Conservation (phyloP, 345 rosid genomes). For the Raphanus raphanistrum region DNA sequence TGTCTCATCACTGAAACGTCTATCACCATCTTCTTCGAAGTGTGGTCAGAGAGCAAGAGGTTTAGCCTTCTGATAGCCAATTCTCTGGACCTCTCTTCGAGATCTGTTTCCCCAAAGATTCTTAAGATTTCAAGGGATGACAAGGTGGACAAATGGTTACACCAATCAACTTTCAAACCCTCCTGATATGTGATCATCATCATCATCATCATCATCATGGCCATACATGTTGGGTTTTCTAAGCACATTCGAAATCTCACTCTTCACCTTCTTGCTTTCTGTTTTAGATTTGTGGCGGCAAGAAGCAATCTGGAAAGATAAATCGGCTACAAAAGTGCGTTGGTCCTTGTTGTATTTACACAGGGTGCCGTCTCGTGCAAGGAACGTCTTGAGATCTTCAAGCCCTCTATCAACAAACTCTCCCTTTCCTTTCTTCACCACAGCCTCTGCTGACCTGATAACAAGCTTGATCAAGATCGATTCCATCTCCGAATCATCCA, state of each 20-base stretch:
- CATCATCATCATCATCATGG: neutral
- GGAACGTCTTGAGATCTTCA: neutral
- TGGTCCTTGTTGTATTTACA: neutral
- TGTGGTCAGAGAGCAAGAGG: conserved; percentile 1
- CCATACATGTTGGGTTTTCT: neutral
- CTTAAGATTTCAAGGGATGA: neutral
- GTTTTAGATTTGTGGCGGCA: neutral
- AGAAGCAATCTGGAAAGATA: neutral
- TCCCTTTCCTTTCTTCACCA: neutral
- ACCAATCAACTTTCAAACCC: neutral
- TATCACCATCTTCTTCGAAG: neutral
- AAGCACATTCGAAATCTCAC: neutral
- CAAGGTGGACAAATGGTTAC: neutral
- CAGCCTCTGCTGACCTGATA: neutral
- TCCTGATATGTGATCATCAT: neutral
- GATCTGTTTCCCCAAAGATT: neutral
- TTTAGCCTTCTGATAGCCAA: neutral
- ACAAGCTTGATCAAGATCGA: neutral
- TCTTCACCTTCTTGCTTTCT: neutral
- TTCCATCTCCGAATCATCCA: neutral
- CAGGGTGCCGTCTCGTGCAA: neutral
- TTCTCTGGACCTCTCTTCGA: neutral
- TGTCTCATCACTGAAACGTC: conserved; percentile 4
- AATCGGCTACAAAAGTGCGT: neutral
- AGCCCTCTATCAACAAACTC: neutral